These are phyloP conservation scores for Bathelium albidoporum DNA, from an alignment of 495 filamentous ascomycete species.

Conservation along the genomic window DNA sequence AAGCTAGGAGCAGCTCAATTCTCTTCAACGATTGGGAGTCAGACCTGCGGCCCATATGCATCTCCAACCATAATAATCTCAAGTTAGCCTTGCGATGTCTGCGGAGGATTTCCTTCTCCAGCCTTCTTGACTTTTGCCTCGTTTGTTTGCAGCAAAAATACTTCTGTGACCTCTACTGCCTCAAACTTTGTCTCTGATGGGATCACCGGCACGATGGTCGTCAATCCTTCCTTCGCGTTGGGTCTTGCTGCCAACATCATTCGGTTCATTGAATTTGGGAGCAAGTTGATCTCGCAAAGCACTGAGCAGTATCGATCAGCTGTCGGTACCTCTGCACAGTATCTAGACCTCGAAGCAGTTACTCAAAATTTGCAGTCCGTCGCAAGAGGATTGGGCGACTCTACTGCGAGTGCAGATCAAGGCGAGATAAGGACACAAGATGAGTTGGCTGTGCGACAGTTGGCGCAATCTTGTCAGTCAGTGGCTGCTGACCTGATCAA, in stretches of 20 bases:
- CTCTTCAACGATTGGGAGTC: no score
- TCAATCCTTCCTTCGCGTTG: not conserved
- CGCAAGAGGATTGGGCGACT: not conserved
- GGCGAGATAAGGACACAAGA: not conserved
- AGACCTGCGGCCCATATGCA: no score
- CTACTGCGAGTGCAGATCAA: not conserved
- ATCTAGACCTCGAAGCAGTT: not conserved
- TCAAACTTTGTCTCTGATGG: no score
- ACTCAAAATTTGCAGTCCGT: not conserved
- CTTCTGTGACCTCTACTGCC: no score
- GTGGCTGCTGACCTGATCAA: not conserved
- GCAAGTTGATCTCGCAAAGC: not conserved
- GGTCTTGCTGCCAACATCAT: not conserved
- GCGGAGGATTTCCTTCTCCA: no score
- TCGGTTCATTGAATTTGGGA: not conserved
- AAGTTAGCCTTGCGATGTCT: no score
- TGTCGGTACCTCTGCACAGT: not conserved
- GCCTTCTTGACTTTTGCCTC: no score
- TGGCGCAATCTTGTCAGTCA: not conserved
- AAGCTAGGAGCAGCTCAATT: no score
- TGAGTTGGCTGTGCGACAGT: not conserved
- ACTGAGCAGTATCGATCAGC: not conserved
- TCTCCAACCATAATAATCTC: no score
- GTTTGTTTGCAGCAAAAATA: no score
- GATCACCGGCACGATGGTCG: no score